phyloP scores from a whole-genome alignment of 768 basidiomycete genomes.

The Pleurotus citrinopileatus region DNA sequence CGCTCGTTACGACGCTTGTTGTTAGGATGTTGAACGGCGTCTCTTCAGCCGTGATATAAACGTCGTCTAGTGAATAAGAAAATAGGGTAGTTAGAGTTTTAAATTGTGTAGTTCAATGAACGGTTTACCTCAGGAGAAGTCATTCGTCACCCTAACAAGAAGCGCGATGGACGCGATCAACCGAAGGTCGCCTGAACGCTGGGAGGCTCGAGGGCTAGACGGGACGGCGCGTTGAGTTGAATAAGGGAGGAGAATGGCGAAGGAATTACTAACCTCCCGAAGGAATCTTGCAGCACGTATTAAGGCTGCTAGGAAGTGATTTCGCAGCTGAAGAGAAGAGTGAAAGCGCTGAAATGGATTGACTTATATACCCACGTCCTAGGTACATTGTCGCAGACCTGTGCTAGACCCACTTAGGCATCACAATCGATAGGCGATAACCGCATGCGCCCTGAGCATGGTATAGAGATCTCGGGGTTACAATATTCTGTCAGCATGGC shows the following conservation, averaged over 20 bases:
- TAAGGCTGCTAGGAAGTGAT: conserved; percentile 7
- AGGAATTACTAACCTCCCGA: not conserved
- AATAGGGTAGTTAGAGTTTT: conserved; percentile 12
- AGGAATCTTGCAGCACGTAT: conserved; percentile 10
- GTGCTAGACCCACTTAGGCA: conserved; percentile 7
- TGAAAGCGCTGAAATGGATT: not conserved
- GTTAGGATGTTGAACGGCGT: conserved; percentile 62
- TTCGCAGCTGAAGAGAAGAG: not conserved
- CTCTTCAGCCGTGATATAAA: conserved; percentile 32
- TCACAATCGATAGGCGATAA: conserved; percentile 24
- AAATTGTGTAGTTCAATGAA: not conserved
- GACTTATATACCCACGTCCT: conserved; percentile 6
- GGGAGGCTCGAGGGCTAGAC: conserved; percentile 35
- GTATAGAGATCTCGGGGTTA: conserved; percentile 5
- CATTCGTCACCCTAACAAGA: conserved; percentile 59
- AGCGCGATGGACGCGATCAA: conserved; percentile 74
- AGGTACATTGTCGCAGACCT: not conserved
- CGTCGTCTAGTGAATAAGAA: conserved; percentile 20
- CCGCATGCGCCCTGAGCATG: conserved; percentile 12
- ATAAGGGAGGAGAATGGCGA: not conserved
- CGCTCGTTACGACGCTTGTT: conserved; percentile 75
- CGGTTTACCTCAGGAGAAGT: conserved; percentile 50
- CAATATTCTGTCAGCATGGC: not conserved
- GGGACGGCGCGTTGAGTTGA: not conserved
- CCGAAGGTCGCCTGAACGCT: conserved; percentile 53